phyloP scores from a whole-genome alignment of 129 eudicot species.

The Apium graveolens region DNA sequence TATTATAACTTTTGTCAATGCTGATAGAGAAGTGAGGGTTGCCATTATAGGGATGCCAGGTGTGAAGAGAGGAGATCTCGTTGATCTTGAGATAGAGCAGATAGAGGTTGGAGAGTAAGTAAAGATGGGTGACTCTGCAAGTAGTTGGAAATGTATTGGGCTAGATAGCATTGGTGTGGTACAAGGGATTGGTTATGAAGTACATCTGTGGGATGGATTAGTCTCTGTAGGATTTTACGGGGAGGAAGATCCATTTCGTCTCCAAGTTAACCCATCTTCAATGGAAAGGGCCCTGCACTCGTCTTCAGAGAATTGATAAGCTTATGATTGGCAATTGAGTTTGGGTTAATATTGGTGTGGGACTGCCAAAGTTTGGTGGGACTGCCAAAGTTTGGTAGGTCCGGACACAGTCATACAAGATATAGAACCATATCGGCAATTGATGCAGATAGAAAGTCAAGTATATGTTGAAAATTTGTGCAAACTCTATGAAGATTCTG shows the following conservation, averaged over 20 bases:
- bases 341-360: constrained; percentile 46
- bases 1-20: constrained; percentile 58
- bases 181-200: constrained; percentile 69
- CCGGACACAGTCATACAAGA: constrained; percentile 70
- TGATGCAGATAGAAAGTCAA: constrained; percentile 76
- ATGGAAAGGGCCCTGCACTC: constrained; percentile 53
- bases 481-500: no score
- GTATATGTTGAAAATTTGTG: no score
- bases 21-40: constrained; percentile 32
- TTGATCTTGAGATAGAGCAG: constrained; percentile 67
- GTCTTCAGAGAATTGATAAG: constrained; percentile 51
- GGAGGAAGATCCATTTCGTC: constrained; percentile 85
- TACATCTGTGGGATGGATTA: constrained; percentile 57
- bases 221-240: constrained; percentile 69
- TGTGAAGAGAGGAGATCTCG: constrained; percentile 89
- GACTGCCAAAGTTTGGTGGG: constrained; percentile 90
- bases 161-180: constrained; percentile 78
- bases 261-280: no score
- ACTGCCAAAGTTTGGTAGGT: constrained; percentile 92
- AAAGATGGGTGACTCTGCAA: constrained; percentile 31
- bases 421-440: constrained; percentile 69
- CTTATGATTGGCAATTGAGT: constrained; percentile 67
- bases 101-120: constrained; percentile 94
- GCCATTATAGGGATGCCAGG: constrained; percentile 44
- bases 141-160: constrained; percentile 65